These are phyloP conservation scores for Ophiostoma sp. DNA, from an alignment of 2,329 filamentous ascomycete species.

Conservation along the genomic window DNA sequence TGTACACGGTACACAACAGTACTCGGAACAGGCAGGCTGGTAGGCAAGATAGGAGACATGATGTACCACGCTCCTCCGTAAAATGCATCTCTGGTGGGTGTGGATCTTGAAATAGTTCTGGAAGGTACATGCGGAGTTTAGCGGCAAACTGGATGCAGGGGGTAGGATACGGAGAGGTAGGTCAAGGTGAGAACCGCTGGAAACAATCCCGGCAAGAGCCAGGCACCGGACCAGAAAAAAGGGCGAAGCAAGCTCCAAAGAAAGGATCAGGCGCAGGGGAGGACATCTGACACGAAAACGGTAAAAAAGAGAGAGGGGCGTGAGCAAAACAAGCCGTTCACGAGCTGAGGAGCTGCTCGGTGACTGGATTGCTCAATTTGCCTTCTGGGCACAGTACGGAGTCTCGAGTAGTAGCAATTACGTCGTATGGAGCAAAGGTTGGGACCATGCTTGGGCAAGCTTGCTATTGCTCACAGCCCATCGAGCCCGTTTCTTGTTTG, in stretches of 20 bases:
- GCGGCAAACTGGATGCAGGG: background rate
- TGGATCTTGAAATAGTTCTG: background rate
- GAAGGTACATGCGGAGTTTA: slow-evolving; percentile 15
- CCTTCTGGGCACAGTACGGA: background rate
- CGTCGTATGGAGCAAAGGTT: background rate
- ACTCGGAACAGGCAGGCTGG: too few species aligned
- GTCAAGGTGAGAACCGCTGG: background rate
- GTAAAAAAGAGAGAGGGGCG: background rate
- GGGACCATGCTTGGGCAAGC: background rate
- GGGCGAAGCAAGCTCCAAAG: background rate
- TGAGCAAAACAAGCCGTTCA: background rate
- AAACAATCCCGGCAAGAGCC: slow-evolving; percentile 12
- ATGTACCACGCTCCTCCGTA: too few species aligned
- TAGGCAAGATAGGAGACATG: too few species aligned
- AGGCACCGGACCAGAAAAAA: slow-evolving; percentile 15
- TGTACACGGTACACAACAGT: too few species aligned
- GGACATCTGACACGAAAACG: background rate
- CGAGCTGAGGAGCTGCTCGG: background rate
- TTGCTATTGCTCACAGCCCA: background rate
- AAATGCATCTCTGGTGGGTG: too few species aligned
- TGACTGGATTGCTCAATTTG: slow-evolving; percentile 2
- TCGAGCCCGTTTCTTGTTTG: background rate
- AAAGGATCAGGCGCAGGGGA: slow-evolving; percentile 6
- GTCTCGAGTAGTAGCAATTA: too few species aligned
- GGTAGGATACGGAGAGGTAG: background rate